These are phyloP conservation scores for Colletotrichum musae DNA, from an alignment of 2,329 filamentous ascomycete species.

Conservation along the genomic window DNA sequence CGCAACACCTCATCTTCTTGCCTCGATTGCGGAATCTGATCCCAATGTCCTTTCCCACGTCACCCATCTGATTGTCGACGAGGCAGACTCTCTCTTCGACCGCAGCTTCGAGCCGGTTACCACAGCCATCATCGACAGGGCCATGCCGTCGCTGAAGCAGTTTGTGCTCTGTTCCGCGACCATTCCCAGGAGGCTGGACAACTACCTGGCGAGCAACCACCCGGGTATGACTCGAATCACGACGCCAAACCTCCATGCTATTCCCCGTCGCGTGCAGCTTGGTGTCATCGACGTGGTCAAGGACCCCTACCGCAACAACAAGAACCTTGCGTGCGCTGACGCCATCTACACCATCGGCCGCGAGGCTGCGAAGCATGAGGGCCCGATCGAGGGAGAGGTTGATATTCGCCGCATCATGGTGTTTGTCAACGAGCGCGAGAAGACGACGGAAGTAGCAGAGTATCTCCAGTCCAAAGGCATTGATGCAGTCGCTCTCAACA, in stretches of 20 bases:
- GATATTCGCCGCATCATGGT: slow-evolving; percentile 90
- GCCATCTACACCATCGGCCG: slow-evolving; percentile 94
- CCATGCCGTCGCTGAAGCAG: slow-evolving; percentile 85
- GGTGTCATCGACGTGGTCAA: slow-evolving; percentile 93
- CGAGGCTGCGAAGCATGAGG: slow-evolving; percentile 74
- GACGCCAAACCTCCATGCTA: slow-evolving; percentile 95
- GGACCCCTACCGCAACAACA: slow-evolving; percentile 95
- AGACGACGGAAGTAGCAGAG: slow-evolving; percentile 82
- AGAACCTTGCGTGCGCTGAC: slow-evolving; percentile 92
- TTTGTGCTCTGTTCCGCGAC: slow-evolving; percentile 96
- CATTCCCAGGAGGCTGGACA: slow-evolving; percentile 91
- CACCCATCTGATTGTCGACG: slow-evolving; percentile 89
- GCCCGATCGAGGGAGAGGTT: slow-evolving; percentile 66
- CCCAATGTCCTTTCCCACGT: slow-evolving; percentile 95
- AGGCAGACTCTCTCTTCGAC: slow-evolving; percentile 96
- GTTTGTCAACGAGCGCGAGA: slow-evolving; percentile 96
- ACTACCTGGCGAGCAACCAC: slow-evolving; percentile 84
- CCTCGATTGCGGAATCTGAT: slow-evolving; percentile 89
- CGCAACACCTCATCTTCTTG: slow-evolving; percentile 89
- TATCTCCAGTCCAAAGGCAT: slow-evolving; percentile 90
- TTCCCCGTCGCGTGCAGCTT: slow-evolving; percentile 93
- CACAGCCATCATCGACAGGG: slow-evolving; percentile 84
- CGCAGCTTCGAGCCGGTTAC: slow-evolving; percentile 91
- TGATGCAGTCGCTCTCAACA: slow-evolving; percentile 86
- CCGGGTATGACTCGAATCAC: slow-evolving; percentile 88